Percentiles rank a stretch among this genome's conserved stretches.
Conservation (phyloP, 257 asterid species). For the Leptodermis oblonga region DNA sequence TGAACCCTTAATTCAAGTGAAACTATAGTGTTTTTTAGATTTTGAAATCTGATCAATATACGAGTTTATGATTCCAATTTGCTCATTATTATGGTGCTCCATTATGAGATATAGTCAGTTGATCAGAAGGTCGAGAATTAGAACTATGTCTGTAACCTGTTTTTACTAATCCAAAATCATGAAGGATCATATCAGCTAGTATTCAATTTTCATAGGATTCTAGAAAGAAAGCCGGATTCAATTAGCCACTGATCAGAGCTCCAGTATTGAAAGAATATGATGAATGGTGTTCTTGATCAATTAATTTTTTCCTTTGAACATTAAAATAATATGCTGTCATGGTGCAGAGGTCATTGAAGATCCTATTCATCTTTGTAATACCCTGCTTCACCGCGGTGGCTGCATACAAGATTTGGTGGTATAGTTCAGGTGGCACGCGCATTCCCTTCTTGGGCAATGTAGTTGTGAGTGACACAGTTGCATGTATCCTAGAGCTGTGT, state of each 20-base stretch:
- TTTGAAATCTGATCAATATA: not conserved
- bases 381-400: slow-evolving; percentile 84
- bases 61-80: not conserved
- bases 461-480: slow-evolving; percentile 69
- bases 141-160: not conserved
- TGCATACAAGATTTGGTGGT: slow-evolving; percentile 93
- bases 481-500: slow-evolving; percentile 74
- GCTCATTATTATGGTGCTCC: not conserved
- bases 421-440: slow-evolving; percentile 68
- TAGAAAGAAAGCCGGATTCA: not conserved
- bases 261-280: not conserved
- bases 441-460: slow-evolving; percentile 78
- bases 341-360: slow-evolving; percentile 71
- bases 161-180: not conserved
- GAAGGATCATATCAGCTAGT: not conserved
- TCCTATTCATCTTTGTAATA: slow-evolving; percentile 70
- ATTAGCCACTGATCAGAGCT: not conserved
- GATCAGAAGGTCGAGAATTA: not conserved
- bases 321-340: not conserved
- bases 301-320: not conserved
- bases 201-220: too few relatives aligned
- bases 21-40: not conserved
- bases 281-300: not conserved
- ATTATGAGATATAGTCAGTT: not conserved
- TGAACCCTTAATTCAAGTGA: not conserved